Evolutionary conservation across 352 stramenopile species (phyloP).

Genomic region (Pythium phragmitis): DNA sequence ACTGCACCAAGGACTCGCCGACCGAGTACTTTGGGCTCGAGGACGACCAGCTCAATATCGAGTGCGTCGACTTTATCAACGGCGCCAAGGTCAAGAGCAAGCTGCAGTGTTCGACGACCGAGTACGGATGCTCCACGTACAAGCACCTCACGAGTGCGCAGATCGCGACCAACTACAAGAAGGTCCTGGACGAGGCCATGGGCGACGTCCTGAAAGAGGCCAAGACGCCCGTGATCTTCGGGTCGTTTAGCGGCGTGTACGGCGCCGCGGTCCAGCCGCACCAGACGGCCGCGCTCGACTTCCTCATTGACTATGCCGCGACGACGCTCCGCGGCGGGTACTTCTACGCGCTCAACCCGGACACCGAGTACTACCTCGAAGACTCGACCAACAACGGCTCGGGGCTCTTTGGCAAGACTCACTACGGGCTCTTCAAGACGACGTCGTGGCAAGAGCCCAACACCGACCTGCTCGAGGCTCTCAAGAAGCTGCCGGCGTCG

Average conservation of each 20-base stretch:
- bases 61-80: conserved; percentile 49
- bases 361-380: conserved; percentile 58
- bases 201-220: conserved; percentile 32
- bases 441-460: conserved; percentile 58
- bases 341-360: conserved; percentile 66
- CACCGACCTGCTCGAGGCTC: conserved; percentile 42
- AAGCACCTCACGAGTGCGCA: conserved; percentile 33
- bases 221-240: conserved; percentile 51
- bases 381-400: conserved; percentile 42
- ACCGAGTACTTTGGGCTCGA: conserved; percentile 29
- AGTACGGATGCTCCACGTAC: conserved; percentile 46
- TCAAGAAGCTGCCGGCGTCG: conserved; percentile 41
- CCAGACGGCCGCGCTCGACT: conserved; percentile 56
- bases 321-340: conserved; percentile 51
- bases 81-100: conserved; percentile 37
- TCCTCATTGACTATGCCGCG: conserved; percentile 56
- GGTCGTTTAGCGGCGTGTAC: conserved; percentile 69
- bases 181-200: conserved; percentile 44
- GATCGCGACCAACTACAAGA: conserved; percentile 36
- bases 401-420: conserved; percentile 47
- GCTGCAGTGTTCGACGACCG: conserved; percentile 35
- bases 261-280: conserved; percentile 40
- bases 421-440: conserved; percentile 58
- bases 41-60: conserved; percentile 20
- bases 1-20: conserved; percentile 36